Evolutionary conservation across 2,329 filamentous ascomycete genomes (phyloP), one percentile per base, ranked within the genome.

Genomic region (Diaporthe caulivora): DNA sequence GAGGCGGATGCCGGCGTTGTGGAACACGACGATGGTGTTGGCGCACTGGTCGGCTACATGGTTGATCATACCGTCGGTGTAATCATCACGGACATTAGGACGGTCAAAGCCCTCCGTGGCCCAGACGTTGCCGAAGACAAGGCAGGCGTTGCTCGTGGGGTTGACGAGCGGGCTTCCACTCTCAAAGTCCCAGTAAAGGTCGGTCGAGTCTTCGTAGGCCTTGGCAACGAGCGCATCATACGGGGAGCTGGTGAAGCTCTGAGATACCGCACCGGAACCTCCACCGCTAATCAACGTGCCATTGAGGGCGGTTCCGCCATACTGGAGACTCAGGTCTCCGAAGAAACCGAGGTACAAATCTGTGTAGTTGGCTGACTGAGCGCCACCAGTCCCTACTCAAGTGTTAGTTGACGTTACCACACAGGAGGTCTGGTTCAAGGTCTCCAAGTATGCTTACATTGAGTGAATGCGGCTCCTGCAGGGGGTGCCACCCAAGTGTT

Each of bases 101-200:
- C 90, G 87, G 74, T 94, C 87, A 76, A 87, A 92, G 1, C 92
- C 93, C 81, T 97, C 95, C 1, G 92, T 91, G 1, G 92, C 90
- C 81, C 92, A 94, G 8, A 86, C 88, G 78, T 93, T 93, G 77
- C 90, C 88, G 76, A 93, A 89, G 0, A 92, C 89, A 2, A 93
- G 81, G 75, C 94, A 97, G 10, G 94, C 86, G 77, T 95, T 88
- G 1, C 87, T 86, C 4, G 76, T 81, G 3, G 83, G 79, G 67
- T 87, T 83, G 13, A 92, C 87, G 8, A 81, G 77, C 0, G 91
- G 90, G 1, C 84, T 80, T 0, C 79, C 78, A 1, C 81, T 85
- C n/a, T 80, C 79, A 74, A 92, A 89, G 78, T 93, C 91, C 86
- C 88, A 91, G 79, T 88, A 88, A 2, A 93, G 78, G 0, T 86